A percentile compares a stretch with the other conserved stretches of the same genome.
These are phyloP conservation scores for Colletotrichum higginsianum DNA, from an alignment of 2,329 filamentous ascomycete species.

Conservation along the genomic window DNA sequence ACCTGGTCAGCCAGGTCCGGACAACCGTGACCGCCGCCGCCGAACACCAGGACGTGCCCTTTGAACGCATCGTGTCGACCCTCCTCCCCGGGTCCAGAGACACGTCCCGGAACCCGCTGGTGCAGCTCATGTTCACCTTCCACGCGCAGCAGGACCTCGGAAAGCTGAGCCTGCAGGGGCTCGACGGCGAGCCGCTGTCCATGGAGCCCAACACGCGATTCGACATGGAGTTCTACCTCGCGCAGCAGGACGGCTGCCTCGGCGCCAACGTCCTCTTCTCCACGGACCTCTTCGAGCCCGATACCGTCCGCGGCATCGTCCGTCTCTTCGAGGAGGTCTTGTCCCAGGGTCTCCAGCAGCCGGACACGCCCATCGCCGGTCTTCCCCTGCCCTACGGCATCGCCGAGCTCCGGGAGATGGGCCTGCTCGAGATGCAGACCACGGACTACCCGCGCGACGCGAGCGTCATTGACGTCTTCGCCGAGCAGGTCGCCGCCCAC, in stretches of 20 bases:
- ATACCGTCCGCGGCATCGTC: conserved; percentile 45
- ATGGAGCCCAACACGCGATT: conserved; percentile 20
- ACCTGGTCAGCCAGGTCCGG: conserved; percentile 4
- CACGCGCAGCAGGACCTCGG: conserved; percentile 16
- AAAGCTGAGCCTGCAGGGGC: conserved; percentile 5
- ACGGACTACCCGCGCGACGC: conserved; percentile 42
- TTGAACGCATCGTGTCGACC: conserved; percentile 12
- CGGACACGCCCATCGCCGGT: not conserved
- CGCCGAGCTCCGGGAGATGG: conserved; percentile 35
- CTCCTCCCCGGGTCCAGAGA: conserved; percentile 14
- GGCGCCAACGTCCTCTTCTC: conserved; percentile 43
- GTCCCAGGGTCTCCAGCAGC: not conserved
- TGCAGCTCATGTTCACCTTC: conserved; percentile 25
- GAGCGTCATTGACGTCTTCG: conserved; percentile 46
- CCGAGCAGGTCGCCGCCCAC: conserved; percentile 36
- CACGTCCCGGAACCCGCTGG: conserved; percentile 23
- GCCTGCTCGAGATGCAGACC: conserved; percentile 24
- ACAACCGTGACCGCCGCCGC: conserved; percentile 30
- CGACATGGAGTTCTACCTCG: conserved; percentile 43
- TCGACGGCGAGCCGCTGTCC: conserved; percentile 11
- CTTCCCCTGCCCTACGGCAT: not conserved
- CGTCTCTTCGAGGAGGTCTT: conserved; percentile 19
- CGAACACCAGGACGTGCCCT: conserved; percentile 45
- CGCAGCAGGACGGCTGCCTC: conserved; percentile 39
- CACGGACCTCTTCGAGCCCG: conserved; percentile 10